Percentiles rank a stretch among this genome's conserved stretches.
Conservation (phyloP, 306 rosid genomes). For the Amphicarpaea edgeworthii region DNA sequence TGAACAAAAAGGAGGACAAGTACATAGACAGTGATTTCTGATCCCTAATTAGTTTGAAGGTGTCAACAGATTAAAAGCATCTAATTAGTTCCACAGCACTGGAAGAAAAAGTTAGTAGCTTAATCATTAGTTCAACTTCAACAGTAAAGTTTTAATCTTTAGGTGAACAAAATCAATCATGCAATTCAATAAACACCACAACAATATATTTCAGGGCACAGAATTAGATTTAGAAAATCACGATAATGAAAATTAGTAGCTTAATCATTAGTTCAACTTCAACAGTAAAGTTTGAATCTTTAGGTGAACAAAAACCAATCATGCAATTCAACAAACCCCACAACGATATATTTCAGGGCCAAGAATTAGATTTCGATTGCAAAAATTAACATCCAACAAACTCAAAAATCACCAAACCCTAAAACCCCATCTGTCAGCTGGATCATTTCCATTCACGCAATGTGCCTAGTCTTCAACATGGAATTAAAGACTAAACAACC, state of each 20-base stretch:
- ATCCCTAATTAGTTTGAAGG: background rate
- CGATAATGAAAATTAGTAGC: background rate
- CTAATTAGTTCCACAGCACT: background rate
- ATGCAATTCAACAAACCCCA: slow-evolving; percentile 12
- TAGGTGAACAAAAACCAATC: background rate
- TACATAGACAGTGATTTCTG: background rate
- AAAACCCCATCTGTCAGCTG: background rate
- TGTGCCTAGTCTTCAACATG: background rate
- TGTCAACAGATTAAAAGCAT: background rate
- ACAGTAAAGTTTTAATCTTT: background rate
- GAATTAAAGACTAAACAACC: background rate
- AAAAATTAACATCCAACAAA: background rate
- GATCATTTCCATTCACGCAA: background rate
- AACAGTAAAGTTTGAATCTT: background rate
- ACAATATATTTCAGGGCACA: too few relatives aligned
- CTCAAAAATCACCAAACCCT: background rate
- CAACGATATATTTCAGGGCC: background rate
- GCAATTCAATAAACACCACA: slow-evolving; percentile 6
- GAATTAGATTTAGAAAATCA: background rate
- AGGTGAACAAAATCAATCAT: background rate
- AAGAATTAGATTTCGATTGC: background rate
- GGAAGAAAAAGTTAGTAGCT: background rate
- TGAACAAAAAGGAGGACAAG: background rate
- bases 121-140: background rate
- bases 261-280: background rate